Conservation (phyloP, 2,329 filamentous ascomycete species). For the Aspergillus proliferans region DNA sequence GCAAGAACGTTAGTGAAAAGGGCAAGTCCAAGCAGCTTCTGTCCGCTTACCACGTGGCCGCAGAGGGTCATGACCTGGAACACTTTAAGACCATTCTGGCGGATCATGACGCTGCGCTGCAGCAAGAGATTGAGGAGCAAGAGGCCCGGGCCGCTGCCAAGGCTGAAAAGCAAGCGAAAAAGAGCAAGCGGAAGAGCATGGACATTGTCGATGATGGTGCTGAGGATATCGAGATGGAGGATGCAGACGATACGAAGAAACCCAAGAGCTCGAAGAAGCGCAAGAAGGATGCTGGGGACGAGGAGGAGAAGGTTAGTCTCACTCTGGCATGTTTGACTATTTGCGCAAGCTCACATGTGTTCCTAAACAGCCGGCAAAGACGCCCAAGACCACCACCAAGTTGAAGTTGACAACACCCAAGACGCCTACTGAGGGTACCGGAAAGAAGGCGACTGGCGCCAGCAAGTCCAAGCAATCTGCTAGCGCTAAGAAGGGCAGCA, state of each 20-base stretch:
- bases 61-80: conserved; percentile 68
- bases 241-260: conserved; percentile 45
- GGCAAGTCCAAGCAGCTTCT: conserved; percentile 74
- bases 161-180: conserved; percentile 47
- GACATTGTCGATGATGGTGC: conserved; percentile 46
- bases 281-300: conserved; percentile 64
- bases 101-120: conserved; percentile 51
- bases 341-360: conserved; percentile 4
- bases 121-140: conserved; percentile 56
- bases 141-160: conserved; percentile 56
- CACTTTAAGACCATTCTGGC: conserved; percentile 76
- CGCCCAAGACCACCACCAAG: conserved; percentile 58
- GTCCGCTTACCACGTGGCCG: conserved; percentile 72
- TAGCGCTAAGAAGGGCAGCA: conserved; percentile 54
- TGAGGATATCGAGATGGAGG: conserved; percentile 52
- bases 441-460: conserved; percentile 39
- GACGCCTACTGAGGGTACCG: conserved; percentile 45
- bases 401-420: conserved; percentile 53
- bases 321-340: not conserved
- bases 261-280: conserved; percentile 65
- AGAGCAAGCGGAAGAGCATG: conserved; percentile 46
- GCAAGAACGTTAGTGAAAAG: conserved; percentile 61
- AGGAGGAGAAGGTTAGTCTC: conserved; percentile 59
- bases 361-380: conserved; percentile 51
- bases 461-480: conserved; percentile 52